Conservation (phyloP, 176 grass and related monocot genomes). For the Oryza glumipatula region DNA sequence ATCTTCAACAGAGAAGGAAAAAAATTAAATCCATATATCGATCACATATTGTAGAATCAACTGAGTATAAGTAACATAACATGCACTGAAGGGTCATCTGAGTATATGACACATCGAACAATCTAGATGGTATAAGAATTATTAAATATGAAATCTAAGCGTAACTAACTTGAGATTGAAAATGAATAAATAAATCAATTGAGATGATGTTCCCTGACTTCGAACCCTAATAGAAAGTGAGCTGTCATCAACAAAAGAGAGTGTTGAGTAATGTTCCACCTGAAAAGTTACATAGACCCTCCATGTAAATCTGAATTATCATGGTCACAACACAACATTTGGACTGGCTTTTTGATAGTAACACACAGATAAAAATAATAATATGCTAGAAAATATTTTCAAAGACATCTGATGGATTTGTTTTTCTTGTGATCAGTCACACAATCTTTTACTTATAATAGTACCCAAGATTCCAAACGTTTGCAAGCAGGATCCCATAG, state of each 20-base stretch:
- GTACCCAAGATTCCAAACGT: neutral
- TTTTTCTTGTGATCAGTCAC: neutral
- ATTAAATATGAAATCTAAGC: constrained; percentile 3
- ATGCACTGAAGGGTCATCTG: constrained; percentile 5
- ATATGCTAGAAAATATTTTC: no score
- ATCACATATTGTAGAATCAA: constrained; percentile 35
- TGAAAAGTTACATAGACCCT: neutral
- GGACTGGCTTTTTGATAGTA: no score
- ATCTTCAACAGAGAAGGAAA: constrained; percentile 58
- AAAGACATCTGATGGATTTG: no score
- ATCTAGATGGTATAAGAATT: constrained; percentile 16
- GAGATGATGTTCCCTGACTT: neutral
- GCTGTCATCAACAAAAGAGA: neutral
- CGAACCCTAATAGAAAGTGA: neutral
- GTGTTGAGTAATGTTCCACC: neutral
- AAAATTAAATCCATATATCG: constrained; percentile 34
- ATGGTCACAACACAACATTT: no score
- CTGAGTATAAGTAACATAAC: neutral
- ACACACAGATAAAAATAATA: no score
- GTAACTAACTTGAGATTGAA: constrained; percentile 6
- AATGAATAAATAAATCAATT: neutral
- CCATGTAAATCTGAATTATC: no score
- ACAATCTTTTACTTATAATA: neutral
- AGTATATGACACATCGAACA: neutral
- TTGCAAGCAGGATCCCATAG: neutral